Evolutionary conservation across 345 rosid genomes (phyloP), one percentile per base, ranked within the genome.

Genomic region (Eucalyptus coolabah): DNA sequence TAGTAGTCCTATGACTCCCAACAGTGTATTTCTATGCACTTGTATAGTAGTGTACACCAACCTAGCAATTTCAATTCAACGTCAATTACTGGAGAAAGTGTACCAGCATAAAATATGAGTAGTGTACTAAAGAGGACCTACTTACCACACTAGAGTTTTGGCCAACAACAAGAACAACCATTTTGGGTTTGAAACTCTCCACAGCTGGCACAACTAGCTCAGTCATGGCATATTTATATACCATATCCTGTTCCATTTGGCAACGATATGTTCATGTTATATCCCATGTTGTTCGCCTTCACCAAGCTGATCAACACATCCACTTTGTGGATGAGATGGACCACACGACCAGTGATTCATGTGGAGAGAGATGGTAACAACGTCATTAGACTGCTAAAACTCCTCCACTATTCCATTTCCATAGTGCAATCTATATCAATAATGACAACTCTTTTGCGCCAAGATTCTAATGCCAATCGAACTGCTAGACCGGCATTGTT

Each of bases 321-420:
- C 98, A n/a, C 89, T 93, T 87, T 96, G 99, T 1, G 97, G 98
- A 88, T 96, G 98, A 90, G 99, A 96, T 44, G 96, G 95, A 30
- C 99, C 98, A 96, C 99, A 97, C 1, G 98, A 95, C 44, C 99
- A 98, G 65, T 97, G 99, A 90, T 96, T 95, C 98, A 97, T 97
- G 89, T 97, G 99, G 37, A 97, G 96, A 5, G 99, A 97, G 80
- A 95, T 88, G 7, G 98, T 95, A 51, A 97, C 97, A 89, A 94
- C 97, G 87, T 92, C 90, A 89, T 94, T 90, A 6, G 96, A 93
- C 50, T 30, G 26, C 44, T 95, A 96, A 91, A 96, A 96, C 86
- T 97, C 99, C 91, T 97, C 93, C 14, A 97, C 95, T 49, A 97
- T 96, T 80, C 99, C 99, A 86, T 97, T 97, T 42, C 98, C 96